Evolutionary conservation across 176 grass and related monocot genomes (phyloP).

Genomic region (Aegilops umbellulata): DNA sequence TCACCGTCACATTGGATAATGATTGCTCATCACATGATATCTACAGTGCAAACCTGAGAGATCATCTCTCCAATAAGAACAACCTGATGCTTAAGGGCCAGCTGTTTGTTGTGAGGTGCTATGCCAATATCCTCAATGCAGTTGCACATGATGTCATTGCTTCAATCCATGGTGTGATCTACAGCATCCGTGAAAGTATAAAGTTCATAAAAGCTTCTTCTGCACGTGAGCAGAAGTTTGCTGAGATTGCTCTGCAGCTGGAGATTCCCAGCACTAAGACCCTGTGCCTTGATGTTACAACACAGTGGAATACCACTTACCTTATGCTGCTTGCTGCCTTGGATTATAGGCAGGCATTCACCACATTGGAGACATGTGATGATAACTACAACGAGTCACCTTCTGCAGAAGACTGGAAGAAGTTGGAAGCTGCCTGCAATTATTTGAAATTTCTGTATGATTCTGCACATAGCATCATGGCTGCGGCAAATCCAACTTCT

Average conservation of each 20-base stretch:
- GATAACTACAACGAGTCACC: slow-evolving; percentile 86
- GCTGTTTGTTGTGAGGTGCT: slow-evolving; percentile 88
- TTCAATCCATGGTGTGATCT: slow-evolving; percentile 81
- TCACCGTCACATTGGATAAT: slow-evolving; percentile 88
- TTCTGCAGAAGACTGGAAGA: slow-evolving; percentile 76
- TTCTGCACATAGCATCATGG: slow-evolving; percentile 67
- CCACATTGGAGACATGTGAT: slow-evolving; percentile 69
- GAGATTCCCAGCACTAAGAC: slow-evolving; percentile 72
- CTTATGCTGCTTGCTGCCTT: slow-evolving; percentile 83
- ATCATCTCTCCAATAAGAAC: slow-evolving; percentile 77
- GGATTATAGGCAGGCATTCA: slow-evolving; percentile 77
- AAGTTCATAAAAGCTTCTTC: slow-evolving; percentile 87
- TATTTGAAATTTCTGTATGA: slow-evolving; percentile 73
- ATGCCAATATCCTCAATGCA: slow-evolving; percentile 63
- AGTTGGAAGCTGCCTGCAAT: slow-evolving; percentile 60
- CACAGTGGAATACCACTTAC: slow-evolving; percentile 90
- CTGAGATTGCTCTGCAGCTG: slow-evolving; percentile 68
- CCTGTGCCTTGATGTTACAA: slow-evolving; percentile 76
- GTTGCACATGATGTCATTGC: slow-evolving; percentile 85
- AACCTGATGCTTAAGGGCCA: slow-evolving; percentile 86
- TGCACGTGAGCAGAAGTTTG: slow-evolving; percentile 67
- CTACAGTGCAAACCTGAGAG: slow-evolving; percentile 88
- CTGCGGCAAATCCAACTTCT: slow-evolving; percentile 62
- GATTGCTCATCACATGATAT: slow-evolving; percentile 92
- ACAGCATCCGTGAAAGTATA: slow-evolving; percentile 87